These are phyloP conservation scores for Acacia acuminata DNA, from an alignment of 306 rosid species.

Conservation along the genomic window DNA sequence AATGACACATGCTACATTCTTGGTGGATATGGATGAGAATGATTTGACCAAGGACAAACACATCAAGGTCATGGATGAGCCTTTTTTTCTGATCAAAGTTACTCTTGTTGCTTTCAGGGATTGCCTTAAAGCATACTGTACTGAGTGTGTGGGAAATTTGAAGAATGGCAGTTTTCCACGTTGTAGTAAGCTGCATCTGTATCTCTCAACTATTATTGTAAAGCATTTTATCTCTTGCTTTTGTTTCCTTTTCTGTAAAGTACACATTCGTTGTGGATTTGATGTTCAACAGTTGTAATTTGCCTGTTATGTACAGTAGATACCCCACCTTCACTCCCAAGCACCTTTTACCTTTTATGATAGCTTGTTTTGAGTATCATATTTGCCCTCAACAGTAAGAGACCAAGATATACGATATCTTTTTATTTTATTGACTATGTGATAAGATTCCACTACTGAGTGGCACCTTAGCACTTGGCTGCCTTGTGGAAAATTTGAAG, in stretches of 20 bases:
- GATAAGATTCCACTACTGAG: slow-evolving; percentile 3
- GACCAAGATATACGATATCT: slow-evolving; percentile 6
- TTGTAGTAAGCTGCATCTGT: slow-evolving; percentile 62
- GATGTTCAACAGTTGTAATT: slow-evolving; percentile 1
- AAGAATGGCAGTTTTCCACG: slow-evolving; percentile 38
- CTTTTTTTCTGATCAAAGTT: slow-evolving; percentile 9
- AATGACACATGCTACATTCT: slow-evolving; percentile 7
- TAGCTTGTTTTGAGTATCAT: slow-evolving; percentile 1
- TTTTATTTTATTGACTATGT: not conserved
- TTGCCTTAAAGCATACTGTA: slow-evolving; percentile 73
- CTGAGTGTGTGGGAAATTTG: slow-evolving; percentile 49
- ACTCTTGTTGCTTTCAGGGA: slow-evolving; percentile 51
- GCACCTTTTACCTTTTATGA: slow-evolving; percentile 1
- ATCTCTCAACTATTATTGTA: slow-evolving; percentile 24
- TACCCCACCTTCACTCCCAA: slow-evolving; percentile 3
- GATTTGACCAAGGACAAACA: not conserved
- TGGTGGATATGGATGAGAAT: slow-evolving; percentile 19
- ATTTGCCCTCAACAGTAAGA: slow-evolving; percentile 13
- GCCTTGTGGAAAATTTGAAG: not conserved
- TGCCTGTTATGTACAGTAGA: not conserved
- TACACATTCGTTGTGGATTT: slow-evolving; percentile 17
- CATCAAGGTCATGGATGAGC: slow-evolving; percentile 7
- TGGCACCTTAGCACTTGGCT: not conserved
- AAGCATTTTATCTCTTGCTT: slow-evolving; percentile 16
- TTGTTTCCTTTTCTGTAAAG: not conserved